Evolutionary conservation across 441 rosid genomes (phyloP).

Genomic region (Biscutella laevigata): DNA sequence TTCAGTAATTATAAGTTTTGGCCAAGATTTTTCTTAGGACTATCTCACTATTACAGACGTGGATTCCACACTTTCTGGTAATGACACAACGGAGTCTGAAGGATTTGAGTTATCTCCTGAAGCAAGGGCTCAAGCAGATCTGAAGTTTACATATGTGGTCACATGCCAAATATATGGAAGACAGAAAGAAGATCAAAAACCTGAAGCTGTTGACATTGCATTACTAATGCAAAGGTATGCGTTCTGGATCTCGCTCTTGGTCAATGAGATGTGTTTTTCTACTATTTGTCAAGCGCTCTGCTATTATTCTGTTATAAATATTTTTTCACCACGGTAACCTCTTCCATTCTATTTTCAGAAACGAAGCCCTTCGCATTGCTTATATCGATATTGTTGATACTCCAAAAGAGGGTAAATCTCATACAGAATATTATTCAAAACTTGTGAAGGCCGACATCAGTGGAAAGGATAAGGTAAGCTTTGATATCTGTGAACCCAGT

Average conservation of each 20-base stretch:
- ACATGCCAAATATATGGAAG: constrained; percentile 98
- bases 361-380: constrained; percentile 99
- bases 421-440: constrained; percentile 81
- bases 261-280: constrained; percentile 2
- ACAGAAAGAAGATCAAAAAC: constrained; percentile 95
- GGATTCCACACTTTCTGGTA: constrained; percentile 50
- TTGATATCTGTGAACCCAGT: constrained; percentile 11
- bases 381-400: constrained; percentile 90
- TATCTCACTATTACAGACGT: constrained; percentile 42
- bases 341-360: constrained; percentile 41
- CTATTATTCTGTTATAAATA: neutral
- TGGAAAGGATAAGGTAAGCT: constrained; percentile 91
- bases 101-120: constrained; percentile 93
- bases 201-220: constrained; percentile 92
- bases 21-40: constrained; percentile 7
- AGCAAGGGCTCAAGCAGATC: constrained; percentile 85
- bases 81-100: constrained; percentile 48
- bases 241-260: constrained; percentile 2
- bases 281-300: constrained; percentile 7
- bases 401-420: constrained; percentile 62
- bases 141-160: constrained; percentile 90
- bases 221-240: constrained; percentile 81
- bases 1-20: constrained; percentile 15
- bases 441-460: constrained; percentile 94
- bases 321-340: constrained; percentile 8